These are phyloP conservation scores for Porodaedalea pini DNA, from an alignment of 1,284 basidiomycete genomes.

Conservation along the genomic window DNA sequence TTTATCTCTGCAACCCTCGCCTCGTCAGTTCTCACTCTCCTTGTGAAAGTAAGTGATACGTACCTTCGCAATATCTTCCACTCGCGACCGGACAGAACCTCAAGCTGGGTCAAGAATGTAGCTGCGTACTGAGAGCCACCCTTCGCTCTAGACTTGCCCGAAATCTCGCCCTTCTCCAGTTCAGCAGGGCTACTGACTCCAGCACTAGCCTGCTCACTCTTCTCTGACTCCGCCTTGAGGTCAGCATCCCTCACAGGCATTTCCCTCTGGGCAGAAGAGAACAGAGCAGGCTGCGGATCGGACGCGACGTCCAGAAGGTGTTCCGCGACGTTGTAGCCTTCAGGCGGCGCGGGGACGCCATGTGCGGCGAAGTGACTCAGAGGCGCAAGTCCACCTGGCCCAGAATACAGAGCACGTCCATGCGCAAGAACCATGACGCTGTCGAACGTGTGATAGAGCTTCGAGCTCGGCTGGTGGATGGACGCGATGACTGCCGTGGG, in stretches of 20 bases:
- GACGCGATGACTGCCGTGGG: slow-evolving; percentile 81
- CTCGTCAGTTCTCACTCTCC: not conserved
- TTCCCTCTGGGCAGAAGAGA: slow-evolving; percentile 23
- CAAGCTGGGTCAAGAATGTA: slow-evolving; percentile 83
- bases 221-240: not conserved
- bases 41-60: slow-evolving; percentile 20
- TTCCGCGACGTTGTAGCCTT: slow-evolving; percentile 87
- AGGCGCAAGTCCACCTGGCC: slow-evolving; percentile 65
- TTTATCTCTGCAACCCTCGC: slow-evolving; percentile 56
- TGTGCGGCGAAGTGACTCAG: slow-evolving; percentile 57
- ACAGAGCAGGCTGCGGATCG: slow-evolving; percentile 48
- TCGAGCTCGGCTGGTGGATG: slow-evolving; percentile 86
- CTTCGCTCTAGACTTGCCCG: not conserved
- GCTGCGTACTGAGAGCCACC: slow-evolving; percentile 45
- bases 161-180: slow-evolving; percentile 2
- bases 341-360: slow-evolving; percentile 43
- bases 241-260: not conserved
- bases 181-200: not conserved
- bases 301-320: slow-evolving; percentile 84
- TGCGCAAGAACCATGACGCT: slow-evolving; percentile 74
- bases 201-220: not conserved
- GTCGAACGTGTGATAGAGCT: slow-evolving; percentile 82
- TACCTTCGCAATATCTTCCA: slow-evolving; percentile 77
- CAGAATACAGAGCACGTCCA: slow-evolving; percentile 79
- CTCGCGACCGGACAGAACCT: slow-evolving; percentile 75